Conservation (phyloP, 371 early-diverging fungal species). For the Umbelopsis sp. region DNA sequence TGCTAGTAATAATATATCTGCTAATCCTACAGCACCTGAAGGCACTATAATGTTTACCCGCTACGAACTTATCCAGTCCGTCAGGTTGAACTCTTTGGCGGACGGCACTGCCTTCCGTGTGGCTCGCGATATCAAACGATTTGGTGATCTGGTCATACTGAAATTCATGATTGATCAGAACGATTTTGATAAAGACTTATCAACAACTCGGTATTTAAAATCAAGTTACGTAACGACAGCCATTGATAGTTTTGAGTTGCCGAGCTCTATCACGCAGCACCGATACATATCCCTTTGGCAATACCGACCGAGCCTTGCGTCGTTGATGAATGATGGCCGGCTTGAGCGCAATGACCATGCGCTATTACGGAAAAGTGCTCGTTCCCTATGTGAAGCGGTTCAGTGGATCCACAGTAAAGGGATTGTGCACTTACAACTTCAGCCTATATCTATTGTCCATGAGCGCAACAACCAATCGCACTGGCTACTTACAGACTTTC, state of each 20-base stretch:
- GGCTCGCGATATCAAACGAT: slow-evolving; percentile 4
- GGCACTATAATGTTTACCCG: neutral
- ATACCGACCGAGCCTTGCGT: neutral
- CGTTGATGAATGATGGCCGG: slow-evolving; percentile 2
- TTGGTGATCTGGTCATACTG: slow-evolving; percentile 3
- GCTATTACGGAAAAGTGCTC: slow-evolving; percentile 7
- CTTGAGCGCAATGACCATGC: slow-evolving; percentile 1
- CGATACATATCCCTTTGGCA: slow-evolving; percentile 2
- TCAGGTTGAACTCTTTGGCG: neutral
- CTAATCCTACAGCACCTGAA: slow-evolving; percentile 7
- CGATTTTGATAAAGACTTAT: slow-evolving; percentile 14
- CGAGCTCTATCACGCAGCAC: slow-evolving; percentile 4
- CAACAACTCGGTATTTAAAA: neutral
- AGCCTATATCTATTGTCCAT: neutral
- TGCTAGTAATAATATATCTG: slow-evolving; percentile 2
- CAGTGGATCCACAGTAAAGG: slow-evolving; percentile 13
- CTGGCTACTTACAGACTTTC: slow-evolving; percentile 2
- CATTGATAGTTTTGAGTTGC: slow-evolving; percentile 7
- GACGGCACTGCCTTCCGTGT: slow-evolving; percentile 13
- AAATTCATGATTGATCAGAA: slow-evolving; percentile 10
- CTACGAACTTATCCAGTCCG: slow-evolving; percentile 4
- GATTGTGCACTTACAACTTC: slow-evolving; percentile 8
- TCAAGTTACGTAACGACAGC: neutral
- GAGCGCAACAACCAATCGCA: neutral
- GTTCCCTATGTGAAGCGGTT: slow-evolving; percentile 5